A percentile compares a stretch with the other conserved stretches of the same genome.
Evolutionary conservation across 306 rosid species (phyloP).

Genomic region (Glycine latifolia): DNA sequence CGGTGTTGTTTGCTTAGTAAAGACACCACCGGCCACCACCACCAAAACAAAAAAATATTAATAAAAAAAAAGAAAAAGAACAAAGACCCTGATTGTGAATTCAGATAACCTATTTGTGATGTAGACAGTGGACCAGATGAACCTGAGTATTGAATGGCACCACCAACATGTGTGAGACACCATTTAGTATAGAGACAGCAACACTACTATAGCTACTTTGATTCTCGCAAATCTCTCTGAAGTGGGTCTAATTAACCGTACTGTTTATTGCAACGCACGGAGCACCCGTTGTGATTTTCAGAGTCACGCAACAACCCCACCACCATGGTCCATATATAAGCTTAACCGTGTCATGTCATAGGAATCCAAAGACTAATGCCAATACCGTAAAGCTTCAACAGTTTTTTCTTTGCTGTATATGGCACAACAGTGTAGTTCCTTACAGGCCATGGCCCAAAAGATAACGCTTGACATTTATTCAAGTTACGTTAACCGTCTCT

Average conservation of each 20-base stretch:
- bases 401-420: neutral
- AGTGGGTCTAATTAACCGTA: conserved; percentile 50
- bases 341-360: conserved; percentile 14
- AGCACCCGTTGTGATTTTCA: conserved; percentile 41
- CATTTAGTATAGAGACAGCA: conserved; percentile 46
- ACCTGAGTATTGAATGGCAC: conserved; percentile 37
- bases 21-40: neutral
- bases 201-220: conserved; percentile 17
- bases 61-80: neutral
- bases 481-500: conserved; percentile 2
- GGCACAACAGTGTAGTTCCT: neutral
- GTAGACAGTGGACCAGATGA: conserved; percentile 31
- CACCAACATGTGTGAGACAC: conserved; percentile 30
- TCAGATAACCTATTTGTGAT: conserved; percentile 22
- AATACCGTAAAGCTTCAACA: neutral
- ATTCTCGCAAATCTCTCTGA: conserved; percentile 31
- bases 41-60: neutral
- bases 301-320: conserved; percentile 43
- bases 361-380: conserved; percentile 50
- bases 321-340: conserved; percentile 34
- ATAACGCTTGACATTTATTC: neutral
- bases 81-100: neutral
- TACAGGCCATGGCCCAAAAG: neutral
- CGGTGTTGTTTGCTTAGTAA: neutral
- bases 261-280: conserved; percentile 45